These are phyloP conservation scores for Tetrapisispora taiwanensis DNA, from an alignment of 805 yeast species.

Conservation along the genomic window DNA sequence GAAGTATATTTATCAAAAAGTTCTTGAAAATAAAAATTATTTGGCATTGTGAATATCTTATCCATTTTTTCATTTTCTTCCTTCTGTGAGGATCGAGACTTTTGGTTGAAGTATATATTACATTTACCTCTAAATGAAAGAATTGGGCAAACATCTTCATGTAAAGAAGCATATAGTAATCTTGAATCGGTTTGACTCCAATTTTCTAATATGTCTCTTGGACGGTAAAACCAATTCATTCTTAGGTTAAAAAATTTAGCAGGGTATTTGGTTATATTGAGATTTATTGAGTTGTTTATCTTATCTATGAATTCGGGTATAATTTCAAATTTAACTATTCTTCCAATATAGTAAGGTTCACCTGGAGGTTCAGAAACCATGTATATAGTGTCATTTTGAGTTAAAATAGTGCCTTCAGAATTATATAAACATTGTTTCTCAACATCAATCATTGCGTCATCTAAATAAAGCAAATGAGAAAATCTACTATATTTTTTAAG, in stretches of 20 bases:
- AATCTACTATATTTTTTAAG: constrained; percentile 25
- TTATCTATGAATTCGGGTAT: constrained; percentile 14
- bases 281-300: constrained; percentile 8
- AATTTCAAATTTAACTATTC: constrained; percentile 61
- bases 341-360: constrained; percentile 84
- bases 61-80: constrained; percentile 32
- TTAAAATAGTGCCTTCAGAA: constrained; percentile 14
- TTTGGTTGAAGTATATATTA: constrained; percentile 56
- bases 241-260: constrained; percentile 50
- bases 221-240: constrained; percentile 87
- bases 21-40: constrained; percentile 74
- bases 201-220: constrained; percentile 66
- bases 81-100: constrained; percentile 36
- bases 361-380: constrained; percentile 89
- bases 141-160: constrained; percentile 73
- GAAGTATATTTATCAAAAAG: constrained; percentile 80
- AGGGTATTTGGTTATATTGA: constrained; percentile 27
- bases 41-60: constrained; percentile 44
- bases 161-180: constrained; percentile 72
- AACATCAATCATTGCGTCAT: constrained; percentile 30
- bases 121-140: constrained; percentile 67
- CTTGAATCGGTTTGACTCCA: constrained; percentile 48
- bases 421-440: constrained; percentile 20
- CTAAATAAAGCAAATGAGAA: constrained; percentile 31
- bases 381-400: constrained; percentile 52